Evolutionary conservation across 176 grass and related monocot species (phyloP).

Genomic region (Paspalum notatum): DNA sequence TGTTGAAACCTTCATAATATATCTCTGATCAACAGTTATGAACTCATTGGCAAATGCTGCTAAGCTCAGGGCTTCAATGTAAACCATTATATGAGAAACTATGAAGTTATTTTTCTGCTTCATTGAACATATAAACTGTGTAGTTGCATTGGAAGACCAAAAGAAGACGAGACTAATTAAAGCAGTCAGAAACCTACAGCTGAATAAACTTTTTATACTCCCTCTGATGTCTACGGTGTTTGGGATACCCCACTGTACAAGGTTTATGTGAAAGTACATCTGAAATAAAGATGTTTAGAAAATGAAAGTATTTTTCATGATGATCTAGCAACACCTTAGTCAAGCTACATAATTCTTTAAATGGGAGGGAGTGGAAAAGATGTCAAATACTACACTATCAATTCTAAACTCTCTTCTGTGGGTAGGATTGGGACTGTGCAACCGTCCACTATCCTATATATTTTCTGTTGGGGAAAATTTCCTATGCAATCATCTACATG

Average conservation of each 20-base stretch:
- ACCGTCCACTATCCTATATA: constrained; percentile 11
- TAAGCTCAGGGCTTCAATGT: not conserved
- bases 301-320: not conserved
- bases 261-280: not conserved
- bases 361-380: constrained; percentile 13
- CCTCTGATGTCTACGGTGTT: not conserved
- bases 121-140: constrained; percentile 21
- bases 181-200: constrained; percentile 14
- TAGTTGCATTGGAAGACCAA: constrained; percentile 17
- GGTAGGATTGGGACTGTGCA: not conserved
- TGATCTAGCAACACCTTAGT: not conserved
- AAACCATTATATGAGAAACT: constrained; percentile 38
- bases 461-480: not conserved
- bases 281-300: not conserved
- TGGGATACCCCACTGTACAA: not conserved
- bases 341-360: not conserved
- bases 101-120: constrained; percentile 18
- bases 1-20: constrained; percentile 26
- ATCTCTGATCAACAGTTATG: constrained; percentile 18
- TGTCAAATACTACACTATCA: constrained; percentile 34
- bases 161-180: constrained; percentile 7
- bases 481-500: too few relatives aligned
- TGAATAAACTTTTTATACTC: constrained; percentile 26
- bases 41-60: not conserved
- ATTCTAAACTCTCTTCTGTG: constrained; percentile 27